These are phyloP conservation scores for Paramecium sexaurelia DNA, from an alignment of 73 alveolate genomes.

Conservation along the genomic window DNA sequence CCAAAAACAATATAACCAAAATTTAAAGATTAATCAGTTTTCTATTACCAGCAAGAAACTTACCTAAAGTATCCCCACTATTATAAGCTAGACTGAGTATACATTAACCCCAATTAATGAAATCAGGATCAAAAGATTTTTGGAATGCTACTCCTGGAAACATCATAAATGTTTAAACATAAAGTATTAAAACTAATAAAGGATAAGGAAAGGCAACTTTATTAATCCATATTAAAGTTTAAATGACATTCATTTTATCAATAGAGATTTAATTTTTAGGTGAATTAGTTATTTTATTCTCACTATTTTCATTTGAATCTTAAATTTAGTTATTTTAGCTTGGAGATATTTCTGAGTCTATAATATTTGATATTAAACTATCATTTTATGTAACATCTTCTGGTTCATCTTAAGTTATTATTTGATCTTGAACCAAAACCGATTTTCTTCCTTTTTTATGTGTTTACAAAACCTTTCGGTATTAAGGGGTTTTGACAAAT, in stretches of 20 bases:
- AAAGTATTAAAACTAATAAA: conserved; percentile 20
- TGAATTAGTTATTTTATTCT: too few species aligned
- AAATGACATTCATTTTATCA: background rate
- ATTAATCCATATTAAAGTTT: conserved; percentile 42
- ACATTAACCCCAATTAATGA: conserved; percentile 9
- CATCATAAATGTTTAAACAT: conserved; percentile 67
- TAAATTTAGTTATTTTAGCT: background rate
- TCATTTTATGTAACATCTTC: background rate
- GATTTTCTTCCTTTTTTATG: conserved; percentile 29
- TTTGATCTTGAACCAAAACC: conserved; percentile 10
- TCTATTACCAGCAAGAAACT: conserved; percentile 58
- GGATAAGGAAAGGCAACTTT: conserved; percentile 65
- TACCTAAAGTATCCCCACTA: conserved; percentile 65
- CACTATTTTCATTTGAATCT: background rate
- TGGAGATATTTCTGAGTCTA: background rate
- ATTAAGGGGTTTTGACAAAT: background rate
- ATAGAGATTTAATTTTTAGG: background rate
- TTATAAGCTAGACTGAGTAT: conserved; percentile 29
- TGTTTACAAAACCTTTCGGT: background rate
- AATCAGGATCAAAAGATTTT: background rate
- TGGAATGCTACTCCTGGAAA: conserved; percentile 64
- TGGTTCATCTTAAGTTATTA: background rate
- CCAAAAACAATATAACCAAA: background rate
- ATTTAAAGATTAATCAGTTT: background rate
- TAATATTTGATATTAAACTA: background rate